Base-by-base conservation (phyloP, 208 protist genomes). In the Acanthamoeba castellanii region DNA sequence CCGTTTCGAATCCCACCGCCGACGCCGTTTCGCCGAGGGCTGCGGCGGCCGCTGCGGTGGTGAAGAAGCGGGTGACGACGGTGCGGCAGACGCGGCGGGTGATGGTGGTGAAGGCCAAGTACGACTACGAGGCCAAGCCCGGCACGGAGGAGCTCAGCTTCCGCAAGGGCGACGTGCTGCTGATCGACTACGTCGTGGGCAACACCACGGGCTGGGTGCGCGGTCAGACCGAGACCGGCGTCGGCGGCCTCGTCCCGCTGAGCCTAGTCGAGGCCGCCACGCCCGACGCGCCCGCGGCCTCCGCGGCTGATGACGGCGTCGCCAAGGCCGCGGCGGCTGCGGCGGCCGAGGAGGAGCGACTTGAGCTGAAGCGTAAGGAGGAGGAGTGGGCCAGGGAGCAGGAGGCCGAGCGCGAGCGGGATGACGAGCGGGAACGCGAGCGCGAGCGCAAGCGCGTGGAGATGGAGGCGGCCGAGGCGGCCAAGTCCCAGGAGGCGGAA, bases 191-290 rank as follows among this genome's bases (percentile, higher is more conserved):
- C 45, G 78, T 85, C 42, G 78, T 85, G 78, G 78, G 78, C 78
- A 85, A 85, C 50, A 85, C 78, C n/a, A 85, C 78, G 25, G 78
- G 78, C 78, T 85, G 78, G 78, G 78, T 85, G 78, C 78, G 78
- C 78, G 78, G 78, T 2, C 78, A 85, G 78, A 85, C 78, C 50
- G 78, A 85, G 37, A 16, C 37, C 22, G 78, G 78, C 45, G 78
- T 22, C 27, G 78, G 78, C 78, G 78, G 78, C 45, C 78, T 85
- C 25, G 50, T 85, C 14, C 45, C 78, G 50, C 30, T 37, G 14
- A 59, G 78, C 45, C 30, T 85, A 1, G 78, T 85, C 27, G 78
- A 85, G 45, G 25, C 37, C 78, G 68, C 32, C 68, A 76, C 13
- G 30, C 30, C 68, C 27, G 70, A 25, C 27, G 34, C 32, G 27